Percentiles rank a stretch among this genome's conserved stretches.
Conservation (phyloP, 768 basidiomycete species). For the Tulasnella sp. region DNA sequence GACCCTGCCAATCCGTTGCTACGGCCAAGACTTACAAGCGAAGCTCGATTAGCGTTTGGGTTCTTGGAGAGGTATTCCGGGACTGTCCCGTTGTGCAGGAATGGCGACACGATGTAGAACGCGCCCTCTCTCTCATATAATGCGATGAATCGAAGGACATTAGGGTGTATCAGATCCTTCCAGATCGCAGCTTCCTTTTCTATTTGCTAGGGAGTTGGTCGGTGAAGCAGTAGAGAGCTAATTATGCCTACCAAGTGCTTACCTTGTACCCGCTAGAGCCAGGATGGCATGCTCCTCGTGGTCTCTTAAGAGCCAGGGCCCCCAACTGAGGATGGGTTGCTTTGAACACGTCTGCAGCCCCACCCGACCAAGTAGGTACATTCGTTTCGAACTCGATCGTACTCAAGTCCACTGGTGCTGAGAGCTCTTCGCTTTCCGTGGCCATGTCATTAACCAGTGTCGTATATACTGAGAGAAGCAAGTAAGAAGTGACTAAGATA, state of each 20-base stretch:
- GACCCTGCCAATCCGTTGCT: too few relatives aligned
- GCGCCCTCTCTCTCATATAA: not conserved
- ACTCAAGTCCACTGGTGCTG: not conserved
- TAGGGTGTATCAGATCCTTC: not conserved
- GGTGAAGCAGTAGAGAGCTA: not conserved
- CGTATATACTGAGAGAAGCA: too few relatives aligned
- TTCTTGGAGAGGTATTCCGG: not conserved
- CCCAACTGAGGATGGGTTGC: not conserved
- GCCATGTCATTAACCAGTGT: too few relatives aligned
- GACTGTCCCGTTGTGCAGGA: not conserved
- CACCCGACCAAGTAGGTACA: not conserved
- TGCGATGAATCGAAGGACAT: conserved; percentile 6
- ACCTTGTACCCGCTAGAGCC: not conserved
- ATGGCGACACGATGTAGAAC: not conserved
- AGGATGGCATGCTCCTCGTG: not conserved
- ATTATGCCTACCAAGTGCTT: not conserved
- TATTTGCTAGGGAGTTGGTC: not conserved
- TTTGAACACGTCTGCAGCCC: not conserved
- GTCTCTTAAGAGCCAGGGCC: not conserved
- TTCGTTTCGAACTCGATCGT: not conserved
- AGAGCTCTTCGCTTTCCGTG: too few relatives aligned
- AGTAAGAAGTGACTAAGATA: too few relatives aligned
- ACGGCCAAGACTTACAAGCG: not conserved
- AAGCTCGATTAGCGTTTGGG: not conserved
- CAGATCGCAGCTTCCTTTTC: conserved; percentile 7